Evolutionary conservation across 176 grass and related monocot genomes (phyloP).

Genomic region (Lolium perenne): DNA sequence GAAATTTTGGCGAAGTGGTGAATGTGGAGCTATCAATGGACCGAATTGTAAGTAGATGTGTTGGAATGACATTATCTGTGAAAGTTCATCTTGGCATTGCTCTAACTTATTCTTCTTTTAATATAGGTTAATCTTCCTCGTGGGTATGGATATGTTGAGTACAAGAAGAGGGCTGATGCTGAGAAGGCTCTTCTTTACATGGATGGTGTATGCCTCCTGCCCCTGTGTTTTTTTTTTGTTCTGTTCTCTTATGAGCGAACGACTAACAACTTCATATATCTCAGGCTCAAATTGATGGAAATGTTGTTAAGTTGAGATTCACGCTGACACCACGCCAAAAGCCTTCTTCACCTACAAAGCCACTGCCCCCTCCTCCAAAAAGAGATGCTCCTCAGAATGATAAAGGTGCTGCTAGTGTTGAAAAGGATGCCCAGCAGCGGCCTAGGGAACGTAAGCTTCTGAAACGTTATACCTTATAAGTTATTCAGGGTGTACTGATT

Average conservation of each 20-base stretch:
- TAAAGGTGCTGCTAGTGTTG: conserved; percentile 64
- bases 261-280: neutral
- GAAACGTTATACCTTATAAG: conserved; percentile 27
- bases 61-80: conserved; percentile 23
- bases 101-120: conserved; percentile 32
- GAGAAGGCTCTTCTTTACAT: conserved; percentile 99
- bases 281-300: conserved; percentile 99
- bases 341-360: conserved; percentile 68
- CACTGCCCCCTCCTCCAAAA: conserved; percentile 65
- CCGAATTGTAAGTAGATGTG: conserved; percentile 65
- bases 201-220: conserved; percentile 83
- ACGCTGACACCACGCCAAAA: conserved; percentile 84
- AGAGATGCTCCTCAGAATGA: conserved; percentile 80
- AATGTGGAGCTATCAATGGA: conserved; percentile 98
- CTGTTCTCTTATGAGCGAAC: conserved; percentile 17
- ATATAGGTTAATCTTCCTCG: conserved; percentile 99
- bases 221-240: conserved; percentile 1
- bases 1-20: conserved; percentile 83
- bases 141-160: conserved; percentile 98
- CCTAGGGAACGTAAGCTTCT: conserved; percentile 74
- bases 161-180: conserved; percentile 91
- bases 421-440: conserved; percentile 69
- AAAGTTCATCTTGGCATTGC: neutral
- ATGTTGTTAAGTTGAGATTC: conserved; percentile 86
- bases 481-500: neutral